Evolutionary conservation across 192 early-diverging fungal genomes (phyloP), one percentile per base, ranked within the genome.

Genomic region (Chytriomyces confervae): DNA sequence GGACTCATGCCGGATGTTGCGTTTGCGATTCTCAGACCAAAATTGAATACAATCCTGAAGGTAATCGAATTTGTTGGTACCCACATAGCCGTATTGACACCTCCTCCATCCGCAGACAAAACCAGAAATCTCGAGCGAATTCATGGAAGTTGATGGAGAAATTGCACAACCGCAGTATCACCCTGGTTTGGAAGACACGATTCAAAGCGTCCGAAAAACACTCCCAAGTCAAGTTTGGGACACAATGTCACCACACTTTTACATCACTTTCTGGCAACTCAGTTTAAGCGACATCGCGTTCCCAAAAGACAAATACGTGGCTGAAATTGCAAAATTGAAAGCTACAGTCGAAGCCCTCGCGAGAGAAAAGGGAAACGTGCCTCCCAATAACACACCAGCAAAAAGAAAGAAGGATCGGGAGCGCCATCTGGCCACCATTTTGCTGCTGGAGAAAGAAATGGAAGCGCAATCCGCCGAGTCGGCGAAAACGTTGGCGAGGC

Each of bases 231-330:
- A 66, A 6, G 83, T 84, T 0, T 90, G 87, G 89, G 78, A 69
- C 13, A 80, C 70, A 8, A 69, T 82, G 13, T 68, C 77, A 6
- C 89, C 93, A 0, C 81, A 90, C 23, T 96, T 95, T 68, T 96
- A 91, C 77, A 82, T 86, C 7, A 89, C 89, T 0, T 96, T 95
- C 75, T 96, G 94, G 94, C 91, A 92, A 57, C 78, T 96, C 10
- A 79, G 82, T 5, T 75, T 95, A 5, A 91, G 92, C 76, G 94
- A 96, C 75, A 91, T 96, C 13, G 78, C 84, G 49, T 86, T 91
- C 18, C 93, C 92, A 23, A 81, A 81, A 48, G 74, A 80, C 7
- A 87, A 87, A 57, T 96, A 96, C 82, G 65, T 80, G 47, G 62
- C 80, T 5, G 88, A 91, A 61, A 90, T 91, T 61, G 79, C 81